Percentiles rank a stretch among this genome's conserved stretches.
These are phyloP conservation scores for Capsella rubella DNA, from an alignment of 441 rosid genomes.

Conservation along the genomic window DNA sequence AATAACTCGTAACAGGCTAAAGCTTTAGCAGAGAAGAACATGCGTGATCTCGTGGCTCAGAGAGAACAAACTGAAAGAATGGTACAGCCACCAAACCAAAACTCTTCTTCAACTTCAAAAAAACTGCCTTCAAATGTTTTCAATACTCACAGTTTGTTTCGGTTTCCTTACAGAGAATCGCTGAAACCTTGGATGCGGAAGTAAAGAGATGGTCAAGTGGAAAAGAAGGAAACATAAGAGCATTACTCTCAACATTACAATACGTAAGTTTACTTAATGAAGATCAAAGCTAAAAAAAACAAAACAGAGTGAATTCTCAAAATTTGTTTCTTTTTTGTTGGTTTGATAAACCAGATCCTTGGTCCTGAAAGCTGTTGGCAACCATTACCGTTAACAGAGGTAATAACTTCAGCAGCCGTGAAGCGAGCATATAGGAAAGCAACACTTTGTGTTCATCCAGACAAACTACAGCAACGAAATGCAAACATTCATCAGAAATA, in stretches of 20 bases:
- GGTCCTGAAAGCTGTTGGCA: slow-evolving; percentile 94
- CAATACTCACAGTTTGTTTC: slow-evolving; percentile 24
- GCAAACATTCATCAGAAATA: slow-evolving; percentile 92
- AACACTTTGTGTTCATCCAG: slow-evolving; percentile 95
- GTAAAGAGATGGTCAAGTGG: slow-evolving; percentile 96
- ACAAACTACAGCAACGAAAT: slow-evolving; percentile 90
- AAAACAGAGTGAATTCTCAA: background rate
- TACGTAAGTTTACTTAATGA: slow-evolving; percentile 61
- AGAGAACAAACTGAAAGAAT: slow-evolving; percentile 92
- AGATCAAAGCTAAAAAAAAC: slow-evolving; percentile 11
- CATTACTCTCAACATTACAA: slow-evolving; percentile 94
- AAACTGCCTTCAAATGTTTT: slow-evolving; percentile 1
- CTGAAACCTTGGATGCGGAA: slow-evolving; percentile 90
- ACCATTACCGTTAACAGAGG: slow-evolving; percentile 90
- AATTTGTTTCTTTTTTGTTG: background rate
- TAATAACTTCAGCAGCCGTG: slow-evolving; percentile 89
- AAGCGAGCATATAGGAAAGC: slow-evolving; percentile 97
- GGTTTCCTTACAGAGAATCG: slow-evolving; percentile 66
- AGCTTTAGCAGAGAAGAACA: slow-evolving; percentile 96
- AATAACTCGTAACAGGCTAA: slow-evolving; percentile 65
- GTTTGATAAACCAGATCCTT: slow-evolving; percentile 65
- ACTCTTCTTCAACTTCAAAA: slow-evolving; percentile 26
- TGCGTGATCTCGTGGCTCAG: slow-evolving; percentile 89
- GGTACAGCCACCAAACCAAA: slow-evolving; percentile 48
- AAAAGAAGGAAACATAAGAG: slow-evolving; percentile 94